These are phyloP conservation scores for Sodiomyces alkalinus DNA, from an alignment of 2,329 filamentous ascomycete genomes.

Conservation along the genomic window DNA sequence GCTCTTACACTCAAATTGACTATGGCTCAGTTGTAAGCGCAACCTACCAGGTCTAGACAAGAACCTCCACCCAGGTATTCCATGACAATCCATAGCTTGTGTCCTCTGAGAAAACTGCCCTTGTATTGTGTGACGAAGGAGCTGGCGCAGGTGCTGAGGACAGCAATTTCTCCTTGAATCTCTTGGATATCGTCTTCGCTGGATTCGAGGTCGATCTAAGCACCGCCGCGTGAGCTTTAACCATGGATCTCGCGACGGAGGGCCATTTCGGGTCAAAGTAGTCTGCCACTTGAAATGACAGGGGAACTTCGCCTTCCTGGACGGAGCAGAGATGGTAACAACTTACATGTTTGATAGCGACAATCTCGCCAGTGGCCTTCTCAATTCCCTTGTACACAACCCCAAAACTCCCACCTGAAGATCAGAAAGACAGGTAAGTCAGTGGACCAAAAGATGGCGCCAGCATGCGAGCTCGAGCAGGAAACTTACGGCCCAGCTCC, in stretches of 20 bases:
- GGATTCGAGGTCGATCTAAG: slow-evolving; percentile 91
- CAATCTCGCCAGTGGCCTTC: slow-evolving; percentile 74
- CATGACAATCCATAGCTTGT: slow-evolving; percentile 99
- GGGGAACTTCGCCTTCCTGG: no score
- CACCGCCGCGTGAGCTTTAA: background rate
- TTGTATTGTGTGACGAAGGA: slow-evolving; percentile 93
- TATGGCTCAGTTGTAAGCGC: no score
- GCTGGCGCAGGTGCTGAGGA: slow-evolving; percentile 88
- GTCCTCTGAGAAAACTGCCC: slow-evolving; percentile 85
- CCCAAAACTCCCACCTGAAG: slow-evolving; percentile 91
- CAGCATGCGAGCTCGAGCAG: slow-evolving; percentile 36
- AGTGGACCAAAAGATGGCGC: background rate
- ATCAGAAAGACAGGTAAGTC: slow-evolving; percentile 5
- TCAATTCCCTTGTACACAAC: slow-evolving; percentile 96
- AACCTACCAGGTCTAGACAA: slow-evolving; percentile 71
- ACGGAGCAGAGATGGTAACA: background rate
- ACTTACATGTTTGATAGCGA: slow-evolving; percentile 90
- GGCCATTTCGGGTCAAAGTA: no score
- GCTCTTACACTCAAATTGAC: no score
- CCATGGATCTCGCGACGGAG: no score
- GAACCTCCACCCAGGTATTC: slow-evolving; percentile 92
- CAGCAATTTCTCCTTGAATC: slow-evolving; percentile 92
- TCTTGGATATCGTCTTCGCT: slow-evolving; percentile 98
- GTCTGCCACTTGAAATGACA: no score
- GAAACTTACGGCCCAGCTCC: slow-evolving; percentile 90